Evolutionary conservation across 306 rosid species (phyloP).

Genomic region (Comarum palustre): DNA sequence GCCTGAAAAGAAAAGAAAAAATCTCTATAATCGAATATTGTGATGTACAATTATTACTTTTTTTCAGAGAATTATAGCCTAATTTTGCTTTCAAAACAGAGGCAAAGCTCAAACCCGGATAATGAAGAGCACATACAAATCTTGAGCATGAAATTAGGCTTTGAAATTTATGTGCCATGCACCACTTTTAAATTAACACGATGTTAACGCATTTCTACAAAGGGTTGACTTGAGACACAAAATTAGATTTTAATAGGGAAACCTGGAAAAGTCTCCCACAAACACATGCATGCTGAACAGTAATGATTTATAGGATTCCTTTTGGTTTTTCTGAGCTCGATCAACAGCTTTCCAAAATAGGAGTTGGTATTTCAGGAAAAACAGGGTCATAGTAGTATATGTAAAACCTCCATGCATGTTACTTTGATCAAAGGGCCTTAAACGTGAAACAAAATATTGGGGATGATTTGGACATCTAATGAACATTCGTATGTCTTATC

Average conservation of each 20-base stretch:
- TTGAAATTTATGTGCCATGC: background rate
- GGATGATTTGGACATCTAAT: too few species aligned
- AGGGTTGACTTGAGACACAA: conserved; percentile 39
- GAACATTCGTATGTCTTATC: too few species aligned
- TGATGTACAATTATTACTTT: too few species aligned
- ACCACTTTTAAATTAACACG: background rate
- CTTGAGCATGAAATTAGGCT: background rate
- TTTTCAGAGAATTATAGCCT: too few species aligned
- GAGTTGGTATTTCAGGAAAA: conserved; percentile 40
- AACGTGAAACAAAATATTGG: too few species aligned
- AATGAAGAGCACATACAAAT: background rate
- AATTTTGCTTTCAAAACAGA: background rate
- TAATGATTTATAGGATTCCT: background rate
- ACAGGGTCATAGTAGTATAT: conserved; percentile 20
- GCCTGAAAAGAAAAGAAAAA: rapidly evolving
- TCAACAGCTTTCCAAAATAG: conserved; percentile 37
- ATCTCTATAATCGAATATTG: too few species aligned
- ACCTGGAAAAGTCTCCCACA: background rate
- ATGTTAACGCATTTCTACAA: conserved; percentile 18
- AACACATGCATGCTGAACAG: background rate
- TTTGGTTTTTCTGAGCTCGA: conserved; percentile 6
- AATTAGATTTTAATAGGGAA: background rate
- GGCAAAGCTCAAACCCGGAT: background rate
- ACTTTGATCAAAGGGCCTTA: background rate
- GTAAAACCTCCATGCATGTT: background rate